Percentiles rank a stretch among this genome's conserved stretches.
Evolutionary conservation across 345 rosid species (phyloP).

Genomic region (Brassica nigra): DNA sequence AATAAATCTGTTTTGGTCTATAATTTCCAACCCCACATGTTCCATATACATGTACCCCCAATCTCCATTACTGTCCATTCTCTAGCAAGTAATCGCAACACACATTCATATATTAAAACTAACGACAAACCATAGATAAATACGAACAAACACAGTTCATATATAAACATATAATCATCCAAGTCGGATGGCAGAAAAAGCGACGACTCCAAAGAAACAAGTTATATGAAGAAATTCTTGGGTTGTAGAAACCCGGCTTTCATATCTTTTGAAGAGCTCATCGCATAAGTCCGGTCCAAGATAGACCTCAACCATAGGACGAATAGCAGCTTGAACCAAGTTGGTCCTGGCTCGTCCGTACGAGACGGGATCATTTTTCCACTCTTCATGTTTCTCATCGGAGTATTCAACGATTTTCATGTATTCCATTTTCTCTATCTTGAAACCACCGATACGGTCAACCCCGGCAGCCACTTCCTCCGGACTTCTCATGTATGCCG

Average conservation of each 20-base stretch:
- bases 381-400: conserved; percentile 51
- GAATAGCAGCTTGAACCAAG: conserved; percentile 55
- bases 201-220: conserved; percentile 55
- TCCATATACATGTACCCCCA: background rate
- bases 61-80: background rate
- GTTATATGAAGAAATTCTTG: conserved; percentile 48
- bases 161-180: conserved; percentile 16
- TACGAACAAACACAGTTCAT: conserved; percentile 11
- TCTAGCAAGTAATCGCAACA: background rate
- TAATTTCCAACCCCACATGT: background rate
- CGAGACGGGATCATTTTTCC: conserved; percentile 54
- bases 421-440: conserved; percentile 54
- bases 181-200: conserved; percentile 47
- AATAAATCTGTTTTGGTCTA: background rate
- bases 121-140: background rate
- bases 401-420: conserved; percentile 50
- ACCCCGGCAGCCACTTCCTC: conserved; percentile 57
- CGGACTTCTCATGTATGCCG: conserved; percentile 62
- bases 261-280: conserved; percentile 50
- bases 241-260: conserved; percentile 47
- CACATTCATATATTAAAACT: background rate
- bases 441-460: conserved; percentile 53
- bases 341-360: conserved; percentile 59
- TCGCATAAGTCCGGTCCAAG: conserved; percentile 51
- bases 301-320: conserved; percentile 55